Base-by-base conservation (phyloP, 2,329 filamentous ascomycete species). In the Aphanoascus verrucosus region DNA sequence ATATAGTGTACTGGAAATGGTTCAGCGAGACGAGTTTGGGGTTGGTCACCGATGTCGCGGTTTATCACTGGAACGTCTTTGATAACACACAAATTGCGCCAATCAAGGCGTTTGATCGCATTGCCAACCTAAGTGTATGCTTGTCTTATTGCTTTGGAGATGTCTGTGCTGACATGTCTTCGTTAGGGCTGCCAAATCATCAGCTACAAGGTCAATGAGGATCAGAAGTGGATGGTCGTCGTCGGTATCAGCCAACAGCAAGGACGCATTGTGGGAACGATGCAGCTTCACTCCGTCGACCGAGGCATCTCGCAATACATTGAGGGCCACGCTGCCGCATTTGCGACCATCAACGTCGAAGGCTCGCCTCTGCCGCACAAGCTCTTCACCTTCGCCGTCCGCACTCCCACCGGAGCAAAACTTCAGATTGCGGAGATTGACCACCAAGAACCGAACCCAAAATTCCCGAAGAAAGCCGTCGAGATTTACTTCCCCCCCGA, bases 1-100 rank as follows among this genome's bases (percentile, higher is more conserved):
- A 98, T 72, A 88, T 98, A 51, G 85, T 93, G 58, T 98, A 94
- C 78, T 98, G 93, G 94, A 95, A 95, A 75, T 98, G 93, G 93
- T 88, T 94, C 73, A 95, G 84, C 72, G 88, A 95, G 64, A 85
- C 80, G 55, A 86, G 84, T 57, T 75, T 98, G 56, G 93, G 91
- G 58, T 77, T 98, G 64, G 87, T 98, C 59, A 97, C 91, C 59
- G 89, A 94, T 56, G 86, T 80, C 59, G 84, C 86, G 40, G 88
- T 98, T 58, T 97, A 89, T 72, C 93, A 98, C 75, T 98, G 93
- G 93, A 88, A 98, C 68, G 88, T 98, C 60, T 91, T 91, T 67
- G 90, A 96, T 67, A 76, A 85, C 49, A 79, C 81, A 58, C 88
- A 94, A 69, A 77, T 84, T 55, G 78, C 82, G 58, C 88, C 90